Conservation (phyloP, 2,329 filamentous ascomycete species). For the Teratosphaeriaceae sp. region DNA sequence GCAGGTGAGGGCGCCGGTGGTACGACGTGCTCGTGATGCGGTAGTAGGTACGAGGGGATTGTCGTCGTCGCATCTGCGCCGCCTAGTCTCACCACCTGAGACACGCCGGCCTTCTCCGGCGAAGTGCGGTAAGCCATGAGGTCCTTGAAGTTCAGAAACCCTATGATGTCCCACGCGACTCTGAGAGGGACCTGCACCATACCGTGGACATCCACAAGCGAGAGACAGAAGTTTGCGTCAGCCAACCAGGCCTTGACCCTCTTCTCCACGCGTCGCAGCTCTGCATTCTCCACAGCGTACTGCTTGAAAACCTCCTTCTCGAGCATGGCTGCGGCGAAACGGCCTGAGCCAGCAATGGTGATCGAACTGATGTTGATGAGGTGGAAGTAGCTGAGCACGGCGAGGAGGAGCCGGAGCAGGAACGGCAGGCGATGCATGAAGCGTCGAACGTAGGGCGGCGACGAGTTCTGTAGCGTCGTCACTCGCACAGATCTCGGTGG, state of each 20-base stretch:
- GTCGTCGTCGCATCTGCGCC: constrained; percentile 45
- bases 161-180: constrained; percentile 43
- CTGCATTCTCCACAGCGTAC: constrained; percentile 37
- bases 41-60: constrained; percentile 45
- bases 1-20: constrained; percentile 34
- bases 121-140: constrained; percentile 45
- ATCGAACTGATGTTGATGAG: constrained; percentile 45
- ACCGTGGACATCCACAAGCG: constrained; percentile 40
- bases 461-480: constrained; percentile 41
- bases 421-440: constrained; percentile 47
- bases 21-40: constrained; percentile 49
- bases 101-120: constrained; percentile 35
- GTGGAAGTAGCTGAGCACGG: constrained; percentile 47
- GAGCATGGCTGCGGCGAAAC: constrained; percentile 44
- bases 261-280: constrained; percentile 40
- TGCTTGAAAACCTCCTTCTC: constrained; percentile 45
- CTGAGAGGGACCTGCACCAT: constrained; percentile 44
- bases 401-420: constrained; percentile 42
- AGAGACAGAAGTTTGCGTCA: constrained; percentile 47
- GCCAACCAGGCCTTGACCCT: constrained; percentile 45
- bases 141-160: constrained; percentile 40
- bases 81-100: constrained; percentile 45
- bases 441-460: constrained; percentile 33
- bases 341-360: constrained; percentile 44
- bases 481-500: constrained; percentile 43